Evolutionary conservation across 192 early-diverging fungal genomes (phyloP).

Genomic region (Dissophora ornata): DNA sequence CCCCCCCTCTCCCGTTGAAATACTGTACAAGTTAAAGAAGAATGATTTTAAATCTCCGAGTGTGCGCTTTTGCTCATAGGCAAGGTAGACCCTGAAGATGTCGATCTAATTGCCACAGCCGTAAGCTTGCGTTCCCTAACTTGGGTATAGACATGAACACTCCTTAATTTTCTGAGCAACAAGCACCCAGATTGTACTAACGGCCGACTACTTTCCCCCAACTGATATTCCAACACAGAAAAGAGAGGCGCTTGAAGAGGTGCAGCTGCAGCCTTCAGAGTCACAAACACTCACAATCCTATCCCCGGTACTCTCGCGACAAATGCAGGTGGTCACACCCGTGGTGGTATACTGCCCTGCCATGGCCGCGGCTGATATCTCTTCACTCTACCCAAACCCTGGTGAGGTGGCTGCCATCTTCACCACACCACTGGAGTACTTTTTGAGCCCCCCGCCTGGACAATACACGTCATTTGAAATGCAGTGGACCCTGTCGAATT

Average conservation of each 20-base stretch:
- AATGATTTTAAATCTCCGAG: not conserved
- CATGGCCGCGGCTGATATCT: constrained; percentile 23
- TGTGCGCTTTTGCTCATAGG: constrained; percentile 7
- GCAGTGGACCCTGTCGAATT: constrained; percentile 8
- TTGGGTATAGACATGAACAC: too few species aligned
- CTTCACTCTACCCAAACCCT: constrained; percentile 28
- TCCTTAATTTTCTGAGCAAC: too few species aligned
- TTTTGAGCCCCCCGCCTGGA: constrained; percentile 20
- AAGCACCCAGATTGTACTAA: too few species aligned
- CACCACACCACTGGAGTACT: constrained; percentile 19
- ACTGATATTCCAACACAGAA: constrained; percentile 4
- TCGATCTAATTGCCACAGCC: constrained; percentile 38
- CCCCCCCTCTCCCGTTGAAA: too few species aligned
- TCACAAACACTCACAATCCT: constrained; percentile 12
- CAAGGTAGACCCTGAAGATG: constrained; percentile 35
- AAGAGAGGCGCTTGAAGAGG: constrained; percentile 45
- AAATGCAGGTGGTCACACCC: constrained; percentile 43
- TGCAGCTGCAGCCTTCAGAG: constrained; percentile 1
- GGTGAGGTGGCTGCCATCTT: constrained; percentile 46
- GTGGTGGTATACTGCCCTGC: constrained; percentile 29
- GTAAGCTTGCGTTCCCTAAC: constrained; percentile 14
- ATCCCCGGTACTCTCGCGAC: constrained; percentile 22
- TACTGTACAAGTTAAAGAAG: too few species aligned
- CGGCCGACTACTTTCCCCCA: not conserved
- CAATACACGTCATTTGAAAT: constrained; percentile 26